A percentile compares a stretch with the other conserved stretches of the same genome.
These are phyloP conservation scores for Fraxinus pennsylvanica DNA, from an alignment of 257 asterid species.

Conservation along the genomic window DNA sequence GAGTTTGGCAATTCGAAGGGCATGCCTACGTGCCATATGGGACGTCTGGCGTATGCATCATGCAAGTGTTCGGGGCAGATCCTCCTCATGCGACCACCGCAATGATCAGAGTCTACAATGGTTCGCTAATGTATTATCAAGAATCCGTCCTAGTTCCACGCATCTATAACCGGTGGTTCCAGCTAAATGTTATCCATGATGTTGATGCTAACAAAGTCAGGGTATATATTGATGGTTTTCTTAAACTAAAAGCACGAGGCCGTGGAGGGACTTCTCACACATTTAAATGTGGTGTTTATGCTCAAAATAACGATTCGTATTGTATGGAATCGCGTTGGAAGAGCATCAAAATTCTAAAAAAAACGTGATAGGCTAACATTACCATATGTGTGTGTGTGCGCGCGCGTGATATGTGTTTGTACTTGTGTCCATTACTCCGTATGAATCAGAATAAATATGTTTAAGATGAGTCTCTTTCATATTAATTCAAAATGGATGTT, in stretches of 20 bases:
- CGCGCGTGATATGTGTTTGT: too few relatives aligned
- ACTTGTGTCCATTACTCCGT: too few relatives aligned
- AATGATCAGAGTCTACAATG: neutral
- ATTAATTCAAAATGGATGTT: too few relatives aligned
- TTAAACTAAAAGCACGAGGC: neutral
- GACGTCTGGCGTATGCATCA: neutral
- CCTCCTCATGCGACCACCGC: neutral
- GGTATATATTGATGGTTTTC: neutral
- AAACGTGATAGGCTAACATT: neutral
- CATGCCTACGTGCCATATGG: neutral
- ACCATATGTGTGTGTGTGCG: neutral
- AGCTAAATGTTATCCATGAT: neutral
- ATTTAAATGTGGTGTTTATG: slow-evolving; percentile 1
- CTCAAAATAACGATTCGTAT: neutral
- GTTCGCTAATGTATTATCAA: neutral
- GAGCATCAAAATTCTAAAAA: neutral
- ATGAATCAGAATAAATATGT: neutral
- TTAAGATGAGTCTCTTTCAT: too few relatives aligned
- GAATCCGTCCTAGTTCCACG: neutral
- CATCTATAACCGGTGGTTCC: neutral
- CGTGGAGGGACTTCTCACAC: neutral
- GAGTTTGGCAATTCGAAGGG: slow-evolving; percentile 1
- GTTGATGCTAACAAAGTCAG: neutral
- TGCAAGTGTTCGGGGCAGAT: neutral
- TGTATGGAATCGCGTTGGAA: neutral